These are phyloP conservation scores for button mushroom (Agaricus bisporus) DNA, from an alignment of 768 basidiomycete species.

Conservation along the genomic window DNA sequence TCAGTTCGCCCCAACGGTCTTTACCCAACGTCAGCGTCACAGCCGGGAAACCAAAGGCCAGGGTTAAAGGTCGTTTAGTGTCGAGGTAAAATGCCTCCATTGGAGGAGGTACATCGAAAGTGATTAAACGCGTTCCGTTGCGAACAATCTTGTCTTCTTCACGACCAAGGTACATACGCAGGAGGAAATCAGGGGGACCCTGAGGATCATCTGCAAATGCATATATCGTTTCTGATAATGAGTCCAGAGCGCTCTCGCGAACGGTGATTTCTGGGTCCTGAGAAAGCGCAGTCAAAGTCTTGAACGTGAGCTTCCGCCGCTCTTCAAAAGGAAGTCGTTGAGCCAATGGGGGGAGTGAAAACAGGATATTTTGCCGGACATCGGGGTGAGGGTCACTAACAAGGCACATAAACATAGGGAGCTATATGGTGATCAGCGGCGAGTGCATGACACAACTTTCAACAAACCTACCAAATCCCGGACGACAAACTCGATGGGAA, in stretches of 20 bases:
- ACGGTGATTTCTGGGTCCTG: slow-evolving; percentile 61
- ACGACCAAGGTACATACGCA: slow-evolving; percentile 72
- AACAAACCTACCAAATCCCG: slow-evolving; percentile 47
- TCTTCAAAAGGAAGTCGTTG: slow-evolving; percentile 52
- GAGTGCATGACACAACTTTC: background rate
- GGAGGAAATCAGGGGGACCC: slow-evolving; percentile 69
- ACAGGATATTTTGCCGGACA: slow-evolving; percentile 83
- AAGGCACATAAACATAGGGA: slow-evolving; percentile 73
- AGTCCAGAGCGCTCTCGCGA: slow-evolving; percentile 75
- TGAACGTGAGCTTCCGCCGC: slow-evolving; percentile 60
- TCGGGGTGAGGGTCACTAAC: slow-evolving; percentile 68
- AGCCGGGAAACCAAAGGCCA: slow-evolving; percentile 90
- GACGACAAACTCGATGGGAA: slow-evolving; percentile 67
- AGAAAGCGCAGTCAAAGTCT: slow-evolving; percentile 57
- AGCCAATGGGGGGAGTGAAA: slow-evolving; percentile 78
- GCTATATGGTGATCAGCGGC: slow-evolving; percentile 33
- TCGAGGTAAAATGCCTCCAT: slow-evolving; percentile 52
- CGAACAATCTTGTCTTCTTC: slow-evolving; percentile 34
- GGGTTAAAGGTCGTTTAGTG: slow-evolving; percentile 67
- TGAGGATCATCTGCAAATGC: slow-evolving; percentile 61
- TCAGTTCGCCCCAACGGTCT: slow-evolving; percentile 67
- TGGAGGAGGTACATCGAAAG: slow-evolving; percentile 14
- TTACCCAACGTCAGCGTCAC: slow-evolving; percentile 79
- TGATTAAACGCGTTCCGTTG: slow-evolving; percentile 28
- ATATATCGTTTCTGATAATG: slow-evolving; percentile 84